A percentile compares a stretch with the other conserved stretches of the same genome.
Conservation (phyloP, 768 basidiomycete species). For the Trametes villosa region DNA sequence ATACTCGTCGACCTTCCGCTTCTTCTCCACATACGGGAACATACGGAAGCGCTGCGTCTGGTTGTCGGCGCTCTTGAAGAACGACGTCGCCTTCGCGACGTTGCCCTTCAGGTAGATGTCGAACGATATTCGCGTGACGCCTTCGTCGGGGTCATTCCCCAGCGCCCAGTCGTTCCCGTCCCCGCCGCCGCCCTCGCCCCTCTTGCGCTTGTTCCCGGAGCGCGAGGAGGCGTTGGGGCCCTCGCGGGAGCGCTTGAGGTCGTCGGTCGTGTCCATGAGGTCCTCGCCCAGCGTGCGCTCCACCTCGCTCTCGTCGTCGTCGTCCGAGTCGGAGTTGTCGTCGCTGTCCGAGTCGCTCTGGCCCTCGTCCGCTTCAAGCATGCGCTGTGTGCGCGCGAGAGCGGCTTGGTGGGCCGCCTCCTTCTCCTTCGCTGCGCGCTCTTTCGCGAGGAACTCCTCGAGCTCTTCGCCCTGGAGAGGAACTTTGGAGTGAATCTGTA, state of each 20-base stretch:
- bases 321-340: constrained; percentile 51
- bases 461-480: constrained; percentile 89
- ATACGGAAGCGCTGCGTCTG: constrained; percentile 87
- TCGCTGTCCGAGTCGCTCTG: constrained; percentile 84
- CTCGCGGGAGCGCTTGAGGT: constrained; percentile 28
- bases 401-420: constrained; percentile 87
- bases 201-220: constrained; percentile 43
- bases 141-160: constrained; percentile 72
- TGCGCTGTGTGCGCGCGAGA: constrained; percentile 78
- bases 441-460: constrained; percentile 76
- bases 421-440: constrained; percentile 77
- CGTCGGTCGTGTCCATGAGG: constrained; percentile 51
- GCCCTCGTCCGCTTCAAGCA: constrained; percentile 91
- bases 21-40: constrained; percentile 97
- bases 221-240: constrained; percentile 17
- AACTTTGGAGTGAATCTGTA: constrained; percentile 85
- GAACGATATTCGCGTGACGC: constrained; percentile 78
- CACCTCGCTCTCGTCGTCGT: constrained; percentile 68
- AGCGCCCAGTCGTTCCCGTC: constrained; percentile 66
- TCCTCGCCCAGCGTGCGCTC: constrained; percentile 55
- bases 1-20: constrained; percentile 90
- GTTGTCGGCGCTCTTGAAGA: constrained; percentile 78
- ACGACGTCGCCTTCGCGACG: constrained; percentile 81
- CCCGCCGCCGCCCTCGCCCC: constrained; percentile 44
- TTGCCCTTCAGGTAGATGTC: constrained; percentile 99